Conservation (phyloP, 345 rosid genomes). For the Eutrema japonicum region DNA sequence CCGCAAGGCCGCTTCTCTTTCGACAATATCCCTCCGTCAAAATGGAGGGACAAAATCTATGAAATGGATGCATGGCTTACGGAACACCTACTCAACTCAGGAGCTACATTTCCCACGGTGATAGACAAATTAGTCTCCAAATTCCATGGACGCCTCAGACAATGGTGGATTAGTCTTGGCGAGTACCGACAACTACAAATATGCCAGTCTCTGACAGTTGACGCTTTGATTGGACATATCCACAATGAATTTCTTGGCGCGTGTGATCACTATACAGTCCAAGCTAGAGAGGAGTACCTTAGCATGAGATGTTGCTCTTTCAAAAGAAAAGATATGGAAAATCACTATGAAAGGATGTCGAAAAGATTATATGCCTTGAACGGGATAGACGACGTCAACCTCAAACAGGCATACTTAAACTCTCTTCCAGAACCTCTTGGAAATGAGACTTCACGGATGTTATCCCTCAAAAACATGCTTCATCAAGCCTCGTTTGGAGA, state of each 20-base stretch:
- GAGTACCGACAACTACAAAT: background rate
- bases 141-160: no score
- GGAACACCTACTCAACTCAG: background rate
- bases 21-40: background rate
- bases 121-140: no score
- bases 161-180: background rate
- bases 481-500: background rate
- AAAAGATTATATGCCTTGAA: background rate
- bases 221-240: background rate
- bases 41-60: background rate
- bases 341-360: background rate
- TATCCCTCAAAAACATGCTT: no score
- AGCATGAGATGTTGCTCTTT: background rate
- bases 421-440: background rate
- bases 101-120: background rate
- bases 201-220: background rate
- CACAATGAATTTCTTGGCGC: background rate
- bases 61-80: background rate
- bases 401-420: background rate
- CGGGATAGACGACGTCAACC: background rate
- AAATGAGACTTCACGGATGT: background rate
- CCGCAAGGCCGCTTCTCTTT: background rate
- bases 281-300: background rate
- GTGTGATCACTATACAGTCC: background rate
- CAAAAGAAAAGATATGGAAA: background rate